A percentile compares a stretch with the other conserved stretches of the same genome.
Evolutionary conservation across 805 yeast species (phyloP).

Genomic region (Kluyveromyces lactis): DNA sequence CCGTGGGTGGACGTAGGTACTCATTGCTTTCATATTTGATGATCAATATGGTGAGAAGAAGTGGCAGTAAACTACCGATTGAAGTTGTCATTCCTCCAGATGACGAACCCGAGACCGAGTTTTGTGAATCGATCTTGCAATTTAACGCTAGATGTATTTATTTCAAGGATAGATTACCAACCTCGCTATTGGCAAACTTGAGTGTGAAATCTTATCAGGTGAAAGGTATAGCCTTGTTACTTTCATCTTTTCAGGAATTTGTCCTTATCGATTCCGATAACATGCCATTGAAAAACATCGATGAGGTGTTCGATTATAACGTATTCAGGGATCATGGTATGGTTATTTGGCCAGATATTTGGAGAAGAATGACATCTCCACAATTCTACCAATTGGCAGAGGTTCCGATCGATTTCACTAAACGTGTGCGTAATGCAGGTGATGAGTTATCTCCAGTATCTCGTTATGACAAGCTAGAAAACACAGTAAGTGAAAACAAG

Average conservation of each 20-base stretch:
- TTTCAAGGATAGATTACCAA: constrained; percentile 42
- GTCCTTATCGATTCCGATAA: constrained; percentile 73
- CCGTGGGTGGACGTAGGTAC: constrained; percentile 69
- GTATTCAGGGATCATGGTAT: constrained; percentile 44
- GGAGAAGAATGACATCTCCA: constrained; percentile 66
- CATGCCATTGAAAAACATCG: constrained; percentile 42
- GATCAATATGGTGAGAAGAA: constrained; percentile 46
- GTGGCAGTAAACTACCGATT: constrained; percentile 64
- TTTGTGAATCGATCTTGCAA: constrained; percentile 51
- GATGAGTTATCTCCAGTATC: constrained; percentile 18
- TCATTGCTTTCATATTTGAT: constrained; percentile 55
- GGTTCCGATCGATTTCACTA: constrained; percentile 28
- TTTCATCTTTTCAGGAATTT: constrained; percentile 69
- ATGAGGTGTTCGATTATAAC: constrained; percentile 34
- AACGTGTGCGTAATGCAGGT: constrained; percentile 25
- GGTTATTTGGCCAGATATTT: constrained; percentile 69
- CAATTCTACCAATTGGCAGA: constrained; percentile 46
- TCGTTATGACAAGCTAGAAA: constrained; percentile 5
- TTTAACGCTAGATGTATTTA: constrained; percentile 58
- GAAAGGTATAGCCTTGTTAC: constrained; percentile 63
- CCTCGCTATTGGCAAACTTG: constrained; percentile 34
- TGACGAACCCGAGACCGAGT: constrained; percentile 62
- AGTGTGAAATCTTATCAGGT: constrained; percentile 51
- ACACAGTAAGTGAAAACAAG: constrained; percentile 5
- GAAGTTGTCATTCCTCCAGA: constrained; percentile 72